phyloP scores from a whole-genome alignment of 2,329 filamentous ascomycete species.

The Cytospora mali region DNA sequence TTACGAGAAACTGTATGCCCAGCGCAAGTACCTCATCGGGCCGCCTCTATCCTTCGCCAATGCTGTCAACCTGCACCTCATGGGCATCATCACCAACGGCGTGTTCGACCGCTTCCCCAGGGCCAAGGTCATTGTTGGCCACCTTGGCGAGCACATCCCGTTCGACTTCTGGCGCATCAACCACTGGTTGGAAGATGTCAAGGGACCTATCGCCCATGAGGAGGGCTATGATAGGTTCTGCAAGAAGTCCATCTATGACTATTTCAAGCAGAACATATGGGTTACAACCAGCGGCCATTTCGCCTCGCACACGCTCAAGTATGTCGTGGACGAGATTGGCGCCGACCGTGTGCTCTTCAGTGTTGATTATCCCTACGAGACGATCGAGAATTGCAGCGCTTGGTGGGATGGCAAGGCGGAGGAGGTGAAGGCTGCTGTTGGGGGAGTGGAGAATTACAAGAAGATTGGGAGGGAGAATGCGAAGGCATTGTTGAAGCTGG shows the following conservation, averaged over 20 bases:
- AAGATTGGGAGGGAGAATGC: conserved; percentile 50
- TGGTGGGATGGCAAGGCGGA: conserved; percentile 44
- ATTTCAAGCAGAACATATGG: conserved; percentile 59
- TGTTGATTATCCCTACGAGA: conserved; percentile 57
- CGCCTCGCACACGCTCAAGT: conserved; percentile 55
- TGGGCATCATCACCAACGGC: conserved; percentile 54
- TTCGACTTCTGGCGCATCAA: conserved; percentile 54
- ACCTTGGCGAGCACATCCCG: conserved; percentile 52
- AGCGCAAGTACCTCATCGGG: conserved; percentile 62
- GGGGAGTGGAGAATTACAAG: conserved; percentile 36
- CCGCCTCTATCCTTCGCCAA: conserved; percentile 62
- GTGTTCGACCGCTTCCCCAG: conserved; percentile 53
- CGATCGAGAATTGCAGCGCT: conserved; percentile 44
- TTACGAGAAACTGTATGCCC: conserved; percentile 46
- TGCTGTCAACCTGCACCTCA: conserved; percentile 59
- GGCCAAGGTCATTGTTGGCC: conserved; percentile 50
- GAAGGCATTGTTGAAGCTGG: conserved; percentile 45
- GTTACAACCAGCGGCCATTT: conserved; percentile 61
- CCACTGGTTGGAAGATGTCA: conserved; percentile 56
- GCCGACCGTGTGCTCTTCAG: conserved; percentile 55
- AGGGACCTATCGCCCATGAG: conserved; percentile 40
- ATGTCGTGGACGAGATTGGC: conserved; percentile 50
- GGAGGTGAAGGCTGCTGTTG: conserved; percentile 28
- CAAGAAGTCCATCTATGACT: conserved; percentile 53
- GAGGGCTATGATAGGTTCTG: conserved; percentile 51